phyloP scores from a whole-genome alignment of 2,329 filamentous ascomycete genomes.

The Pyrenophora seminiperda region DNA sequence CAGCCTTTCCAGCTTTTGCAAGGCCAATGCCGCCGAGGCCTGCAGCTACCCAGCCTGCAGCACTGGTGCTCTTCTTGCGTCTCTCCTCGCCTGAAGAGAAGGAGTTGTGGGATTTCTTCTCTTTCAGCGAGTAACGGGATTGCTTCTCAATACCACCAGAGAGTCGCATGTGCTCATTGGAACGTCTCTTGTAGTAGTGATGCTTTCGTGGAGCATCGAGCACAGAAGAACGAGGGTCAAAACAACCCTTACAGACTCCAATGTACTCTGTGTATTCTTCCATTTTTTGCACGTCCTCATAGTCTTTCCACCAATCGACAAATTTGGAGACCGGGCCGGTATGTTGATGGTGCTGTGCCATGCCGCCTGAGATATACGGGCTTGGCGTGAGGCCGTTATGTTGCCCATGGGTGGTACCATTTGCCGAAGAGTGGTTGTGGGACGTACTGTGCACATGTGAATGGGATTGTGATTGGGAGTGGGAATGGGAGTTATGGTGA shows the following conservation, averaged over 20 bases:
- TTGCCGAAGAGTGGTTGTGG: slow-evolving; percentile 36
- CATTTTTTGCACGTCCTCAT: slow-evolving; percentile 68
- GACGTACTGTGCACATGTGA: slow-evolving; percentile 24
- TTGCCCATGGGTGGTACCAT: slow-evolving; percentile 37
- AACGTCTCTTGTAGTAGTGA: slow-evolving; percentile 56
- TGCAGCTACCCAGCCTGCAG: slow-evolving; percentile 59
- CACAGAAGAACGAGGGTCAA: slow-evolving; percentile 63
- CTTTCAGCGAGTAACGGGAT: slow-evolving; percentile 56
- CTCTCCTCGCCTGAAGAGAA: slow-evolving; percentile 39
- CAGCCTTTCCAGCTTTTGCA: slow-evolving; percentile 58
- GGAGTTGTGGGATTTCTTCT: slow-evolving; percentile 41
- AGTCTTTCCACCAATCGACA: slow-evolving; percentile 66
- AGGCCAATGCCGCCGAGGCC: slow-evolving; percentile 61
- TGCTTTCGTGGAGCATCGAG: slow-evolving; percentile 66
- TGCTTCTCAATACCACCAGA: slow-evolving; percentile 63
- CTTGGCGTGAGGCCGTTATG: slow-evolving; percentile 27
- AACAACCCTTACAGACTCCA: slow-evolving; percentile 68
- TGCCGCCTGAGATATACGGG: slow-evolving; percentile 39
- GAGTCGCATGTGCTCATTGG: slow-evolving; percentile 50
- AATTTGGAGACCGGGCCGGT: slow-evolving; percentile 61
- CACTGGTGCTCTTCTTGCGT: slow-evolving; percentile 50
- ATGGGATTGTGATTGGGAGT: slow-evolving; percentile 38
- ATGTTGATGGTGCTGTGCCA: slow-evolving; percentile 58
- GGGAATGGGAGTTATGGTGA: slow-evolving; percentile 44
- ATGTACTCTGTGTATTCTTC: slow-evolving; percentile 72